Evolutionary conservation across 164 flowering plant genomes (phyloP), one percentile per base, ranked within the genome.

Genomic region (Piper betle): DNA sequence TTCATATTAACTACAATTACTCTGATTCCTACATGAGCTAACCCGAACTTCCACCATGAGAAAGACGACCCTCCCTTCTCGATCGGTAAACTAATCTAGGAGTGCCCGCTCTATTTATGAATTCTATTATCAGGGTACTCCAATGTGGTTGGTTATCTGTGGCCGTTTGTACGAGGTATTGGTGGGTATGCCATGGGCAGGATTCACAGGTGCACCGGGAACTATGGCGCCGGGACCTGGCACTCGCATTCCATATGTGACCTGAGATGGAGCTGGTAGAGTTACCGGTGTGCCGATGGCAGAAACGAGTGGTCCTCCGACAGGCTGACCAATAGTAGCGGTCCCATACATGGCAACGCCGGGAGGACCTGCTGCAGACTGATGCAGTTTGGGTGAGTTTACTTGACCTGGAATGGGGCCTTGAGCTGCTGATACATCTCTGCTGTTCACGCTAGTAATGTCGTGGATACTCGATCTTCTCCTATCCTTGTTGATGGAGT

Each of bases 391-490:
- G 18, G 84, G 59, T n/a, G 76, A 77, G 62, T 75, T 81, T 48
- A 84, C 59, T 64, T 84, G 92, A 52, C 97, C 95, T 3, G 92
- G 87, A 62, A 87, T 87, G 43, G 97, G 92, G 40, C 80, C 95
- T 61, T 82, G 96, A 15, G 86, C 73, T 37, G 77, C 69, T 7
- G 85, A 63, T 52, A 75, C 61, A 13, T 87, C 92, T 52, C 88
- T 87, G 62, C 68, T 78, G 54, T 73, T 75, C 20, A 85, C 85
- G 53, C 84, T 88, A 52, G 96, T 91, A 59, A 91, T 91, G 55
- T 91, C 97, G 63, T 91, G 97, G 55, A 91, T 91, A 78, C 97
- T 91, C 5, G 97, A 82, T 39, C 97, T 72, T 72, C 97, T 80
- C 73, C 96, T 79, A 57, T 91, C 96, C 71, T 91, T 91, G 80